A percentile compares a stretch with the other conserved stretches of the same genome.
These are phyloP conservation scores for Cryptococcus depauperatus DNA, from an alignment of 1,284 basidiomycete genomes.

Conservation along the genomic window DNA sequence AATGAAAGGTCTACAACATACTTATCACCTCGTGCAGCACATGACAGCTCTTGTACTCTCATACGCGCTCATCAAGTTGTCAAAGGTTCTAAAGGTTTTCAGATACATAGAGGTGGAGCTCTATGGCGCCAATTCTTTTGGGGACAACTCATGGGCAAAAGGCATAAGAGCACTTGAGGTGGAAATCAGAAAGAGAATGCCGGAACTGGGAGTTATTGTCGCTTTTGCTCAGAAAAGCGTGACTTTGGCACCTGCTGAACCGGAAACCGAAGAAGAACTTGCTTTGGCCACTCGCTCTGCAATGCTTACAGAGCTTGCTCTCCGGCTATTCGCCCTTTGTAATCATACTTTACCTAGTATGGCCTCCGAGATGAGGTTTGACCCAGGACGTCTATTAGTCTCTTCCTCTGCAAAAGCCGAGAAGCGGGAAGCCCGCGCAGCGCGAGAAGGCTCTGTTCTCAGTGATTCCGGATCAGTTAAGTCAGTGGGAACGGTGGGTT, in stretches of 20 bases:
- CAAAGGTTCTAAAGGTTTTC: conserved; percentile 53
- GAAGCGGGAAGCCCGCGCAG: conserved; percentile 34
- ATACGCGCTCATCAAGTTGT: conserved; percentile 64
- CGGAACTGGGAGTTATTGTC: conserved; percentile 74
- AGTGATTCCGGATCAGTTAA: conserved; percentile 21
- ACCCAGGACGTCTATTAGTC: conserved; percentile 69
- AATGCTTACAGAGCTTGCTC: conserved; percentile 66
- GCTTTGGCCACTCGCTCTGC: conserved; percentile 43
- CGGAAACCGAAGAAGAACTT: conserved; percentile 28
- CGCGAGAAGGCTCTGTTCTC: conserved; percentile 39
- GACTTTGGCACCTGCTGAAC: conserved; percentile 38
- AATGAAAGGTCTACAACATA: conserved; percentile 65
- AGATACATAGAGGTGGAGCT: conserved; percentile 51
- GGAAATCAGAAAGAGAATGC: conserved; percentile 67
- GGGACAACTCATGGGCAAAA: conserved; percentile 61
- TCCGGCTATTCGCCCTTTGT: conserved; percentile 75
- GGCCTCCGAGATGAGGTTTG: conserved; percentile 71
- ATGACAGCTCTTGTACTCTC: conserved; percentile 65
- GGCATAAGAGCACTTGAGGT: conserved; percentile 58
- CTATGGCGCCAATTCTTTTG: conserved; percentile 44
- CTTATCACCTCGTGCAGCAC: conserved; percentile 70
- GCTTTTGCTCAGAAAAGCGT: conserved; percentile 59
- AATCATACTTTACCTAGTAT: conserved; percentile 65
- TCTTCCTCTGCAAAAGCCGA: conserved; percentile 47
- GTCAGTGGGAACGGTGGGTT: conserved; percentile 39